phyloP scores from a whole-genome alignment of 441 rosid genomes.

The Corymbia citriodora region DNA sequence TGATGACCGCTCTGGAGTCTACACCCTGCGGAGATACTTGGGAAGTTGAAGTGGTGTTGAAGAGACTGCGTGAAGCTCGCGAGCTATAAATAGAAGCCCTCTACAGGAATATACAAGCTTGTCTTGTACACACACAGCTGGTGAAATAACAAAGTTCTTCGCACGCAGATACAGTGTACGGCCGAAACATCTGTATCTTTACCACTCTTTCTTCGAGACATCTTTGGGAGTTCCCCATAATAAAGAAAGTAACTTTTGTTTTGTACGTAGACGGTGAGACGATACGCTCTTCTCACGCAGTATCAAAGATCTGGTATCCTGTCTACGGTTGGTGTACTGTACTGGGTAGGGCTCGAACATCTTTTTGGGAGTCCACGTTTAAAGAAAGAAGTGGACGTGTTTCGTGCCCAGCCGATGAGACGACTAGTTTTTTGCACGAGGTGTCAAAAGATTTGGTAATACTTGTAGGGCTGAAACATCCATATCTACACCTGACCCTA shows the following conservation, averaged over 20 bases:
- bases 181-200: not conserved
- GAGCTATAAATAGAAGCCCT: not conserved
- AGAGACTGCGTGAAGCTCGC: not conserved
- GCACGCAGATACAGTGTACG: fast-evolving
- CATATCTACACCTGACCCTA: too few species aligned
- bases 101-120: not conserved
- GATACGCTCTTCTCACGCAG: not conserved
- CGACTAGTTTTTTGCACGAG: too few species aligned
- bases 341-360: not conserved
- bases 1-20: not conserved
- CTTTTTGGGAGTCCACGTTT: not conserved
- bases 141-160: not conserved
- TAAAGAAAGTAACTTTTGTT: not conserved
- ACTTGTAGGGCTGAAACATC: too few species aligned
- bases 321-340: not conserved
- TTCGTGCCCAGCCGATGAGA: too few species aligned
- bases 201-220: not conserved
- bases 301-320: not conserved
- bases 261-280: not conserved
- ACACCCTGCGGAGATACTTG: not conserved
- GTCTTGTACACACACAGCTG: not conserved
- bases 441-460: too few species aligned
- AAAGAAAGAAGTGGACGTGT: too few species aligned
- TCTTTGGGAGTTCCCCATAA: not conserved
- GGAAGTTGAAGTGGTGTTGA: not conserved